Percentiles rank a stretch among this genome's conserved stretches.
These are phyloP conservation scores for Agrostemma githago DNA, from an alignment of 148 eudicot species.

Conservation along the genomic window DNA sequence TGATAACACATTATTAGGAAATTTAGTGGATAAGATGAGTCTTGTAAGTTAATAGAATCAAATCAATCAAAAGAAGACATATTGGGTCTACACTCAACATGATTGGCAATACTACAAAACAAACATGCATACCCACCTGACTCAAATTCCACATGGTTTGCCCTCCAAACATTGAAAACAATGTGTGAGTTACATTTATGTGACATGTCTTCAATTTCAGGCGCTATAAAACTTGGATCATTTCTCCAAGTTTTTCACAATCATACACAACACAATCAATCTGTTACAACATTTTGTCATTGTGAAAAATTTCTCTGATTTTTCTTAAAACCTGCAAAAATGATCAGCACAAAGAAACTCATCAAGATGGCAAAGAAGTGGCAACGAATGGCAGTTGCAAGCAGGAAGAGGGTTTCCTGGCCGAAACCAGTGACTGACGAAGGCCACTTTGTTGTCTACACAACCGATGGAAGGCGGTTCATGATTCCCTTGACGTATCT, in stretches of 20 bases:
- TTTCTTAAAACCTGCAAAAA: neutral
- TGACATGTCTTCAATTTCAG: conserved; percentile 7
- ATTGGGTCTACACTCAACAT: neutral
- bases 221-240: conserved; percentile 20
- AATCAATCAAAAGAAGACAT: neutral
- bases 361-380: conserved; percentile 27
- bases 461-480: conserved; percentile 17
- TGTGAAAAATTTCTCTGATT: too few relatives aligned
- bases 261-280: neutral
- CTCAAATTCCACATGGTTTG: neutral
- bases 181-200: neutral
- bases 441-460: conserved; percentile 19
- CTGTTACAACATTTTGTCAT: neutral
- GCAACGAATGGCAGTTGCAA: conserved; percentile 22
- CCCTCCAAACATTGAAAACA: neutral
- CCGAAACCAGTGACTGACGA: neutral
- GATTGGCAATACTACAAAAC: neutral
- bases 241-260: neutral
- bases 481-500: conserved; percentile 18
- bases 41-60: neutral
- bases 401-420: conserved; percentile 20
- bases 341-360: conserved; percentile 29
- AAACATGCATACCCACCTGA: neutral
- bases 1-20: too few relatives aligned
- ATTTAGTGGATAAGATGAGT: neutral